Percentiles rank a stretch among this genome's conserved stretches.
Evolutionary conservation across 257 asterid species (phyloP).

Genomic region (Cinchona pubescens): DNA sequence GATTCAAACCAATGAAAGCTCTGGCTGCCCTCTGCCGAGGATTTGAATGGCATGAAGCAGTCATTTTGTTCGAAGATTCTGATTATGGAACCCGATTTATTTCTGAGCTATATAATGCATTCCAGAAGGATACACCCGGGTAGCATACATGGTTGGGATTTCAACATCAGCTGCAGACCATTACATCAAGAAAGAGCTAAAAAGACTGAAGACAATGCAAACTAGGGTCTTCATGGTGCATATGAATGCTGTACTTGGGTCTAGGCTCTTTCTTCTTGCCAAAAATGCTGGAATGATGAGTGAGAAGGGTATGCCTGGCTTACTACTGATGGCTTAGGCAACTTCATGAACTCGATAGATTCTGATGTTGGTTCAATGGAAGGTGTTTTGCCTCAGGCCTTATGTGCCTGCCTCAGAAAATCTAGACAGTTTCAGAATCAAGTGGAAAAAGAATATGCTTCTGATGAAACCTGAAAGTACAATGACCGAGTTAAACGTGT

Average conservation of each 20-base stretch:
- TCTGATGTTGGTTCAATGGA: constrained; percentile 46
- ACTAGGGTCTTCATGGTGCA: constrained; percentile 55
- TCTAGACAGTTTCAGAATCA: constrained; percentile 36
- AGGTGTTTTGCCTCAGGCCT: constrained; percentile 64
- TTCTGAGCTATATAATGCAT: constrained; percentile 37
- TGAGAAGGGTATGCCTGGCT: constrained; percentile 65
- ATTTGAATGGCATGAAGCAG: constrained; percentile 46
- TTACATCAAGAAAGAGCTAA: constrained; percentile 28
- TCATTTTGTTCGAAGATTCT: constrained; percentile 47
- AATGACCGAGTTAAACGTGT: constrained; percentile 35
- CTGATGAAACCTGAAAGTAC: constrained; percentile 14
- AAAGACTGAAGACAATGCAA: constrained; percentile 24
- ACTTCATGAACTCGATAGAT: constrained; percentile 40
- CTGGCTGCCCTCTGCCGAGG: constrained; percentile 43
- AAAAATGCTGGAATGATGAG: constrained; percentile 38
- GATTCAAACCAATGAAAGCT: constrained; percentile 39
- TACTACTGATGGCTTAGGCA: constrained; percentile 51
- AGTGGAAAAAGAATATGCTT: constrained; percentile 41
- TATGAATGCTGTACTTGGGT: constrained; percentile 40
- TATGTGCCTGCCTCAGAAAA: constrained; percentile 33
- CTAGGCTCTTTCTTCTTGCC: constrained; percentile 36
- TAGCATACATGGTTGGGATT: constrained; percentile 30
- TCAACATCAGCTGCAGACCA: constrained; percentile 26
- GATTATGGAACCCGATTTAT: constrained; percentile 42
- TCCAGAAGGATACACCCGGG: constrained; percentile 32